Percentiles rank a stretch among this genome's conserved stretches.
Conservation (phyloP, 208 protist species). For the Wallacemonas sp. region DNA sequence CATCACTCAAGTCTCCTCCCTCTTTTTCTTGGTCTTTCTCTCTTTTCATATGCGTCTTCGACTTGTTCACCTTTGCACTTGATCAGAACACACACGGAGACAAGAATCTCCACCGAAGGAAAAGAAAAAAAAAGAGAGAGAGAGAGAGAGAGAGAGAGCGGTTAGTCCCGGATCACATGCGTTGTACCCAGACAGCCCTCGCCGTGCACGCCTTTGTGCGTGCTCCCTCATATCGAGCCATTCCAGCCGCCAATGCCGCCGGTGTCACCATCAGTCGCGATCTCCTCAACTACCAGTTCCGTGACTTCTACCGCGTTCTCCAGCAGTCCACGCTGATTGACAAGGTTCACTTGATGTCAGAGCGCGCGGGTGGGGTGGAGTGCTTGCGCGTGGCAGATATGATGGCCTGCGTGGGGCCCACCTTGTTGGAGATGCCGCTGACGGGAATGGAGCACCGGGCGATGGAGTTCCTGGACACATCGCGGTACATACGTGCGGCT, state of each 20-base stretch:
- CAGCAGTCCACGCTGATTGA: slow-evolving; percentile 88
- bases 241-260: slow-evolving; percentile 79
- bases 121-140: background rate
- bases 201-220: slow-evolving; percentile 89
- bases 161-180: slow-evolving; percentile 25
- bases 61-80: too few relatives aligned
- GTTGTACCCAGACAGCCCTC: slow-evolving; percentile 5
- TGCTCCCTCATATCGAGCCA: slow-evolving; percentile 75
- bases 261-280: slow-evolving; percentile 90
- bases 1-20: background rate
- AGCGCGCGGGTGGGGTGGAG: slow-evolving; percentile 66
- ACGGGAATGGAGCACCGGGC: slow-evolving; percentile 83
- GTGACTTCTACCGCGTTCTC: slow-evolving; percentile 87
- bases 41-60: background rate
- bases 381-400: slow-evolving; percentile 79
- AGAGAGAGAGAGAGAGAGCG: slow-evolving; percentile 10
- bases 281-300: slow-evolving; percentile 87
- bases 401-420: slow-evolving; percentile 75
- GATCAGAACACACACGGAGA: background rate
- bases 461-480: slow-evolving; percentile 87
- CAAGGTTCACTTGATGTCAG: slow-evolving; percentile 90
- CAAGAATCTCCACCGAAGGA: background rate
- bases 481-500: slow-evolving; percentile 81
- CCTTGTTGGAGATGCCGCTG: slow-evolving; percentile 83
- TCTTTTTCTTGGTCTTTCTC: slow-evolving; percentile 12